Conservation (phyloP, 1,139 yeast species). For the Pichia cactophila region DNA sequence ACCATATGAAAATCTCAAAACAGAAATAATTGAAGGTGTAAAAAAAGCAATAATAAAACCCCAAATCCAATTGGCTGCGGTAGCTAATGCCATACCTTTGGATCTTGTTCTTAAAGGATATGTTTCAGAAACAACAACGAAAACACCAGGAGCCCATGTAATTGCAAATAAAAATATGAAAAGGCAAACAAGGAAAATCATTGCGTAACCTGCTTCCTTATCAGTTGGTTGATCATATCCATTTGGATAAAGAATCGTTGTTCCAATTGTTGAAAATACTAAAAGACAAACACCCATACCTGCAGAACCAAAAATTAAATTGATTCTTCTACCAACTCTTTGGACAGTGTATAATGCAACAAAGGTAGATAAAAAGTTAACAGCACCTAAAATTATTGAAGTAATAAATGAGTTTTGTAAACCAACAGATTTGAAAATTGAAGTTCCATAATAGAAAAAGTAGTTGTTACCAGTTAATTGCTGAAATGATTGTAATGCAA, state of each 20-base stretch:
- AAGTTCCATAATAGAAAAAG: slow-evolving; percentile 76
- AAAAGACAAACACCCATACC: slow-evolving; percentile 60
- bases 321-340: slow-evolving; percentile 58
- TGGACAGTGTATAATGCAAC: slow-evolving; percentile 61
- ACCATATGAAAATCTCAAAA: slow-evolving; percentile 54
- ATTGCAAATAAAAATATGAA: slow-evolving; percentile 77
- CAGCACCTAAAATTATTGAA: slow-evolving; percentile 68
- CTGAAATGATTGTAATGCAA: slow-evolving; percentile 60
- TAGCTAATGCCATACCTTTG: slow-evolving; percentile 68
- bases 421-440: slow-evolving; percentile 70
- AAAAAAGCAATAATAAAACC: slow-evolving; percentile 71
- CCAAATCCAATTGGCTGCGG: slow-evolving; percentile 72
- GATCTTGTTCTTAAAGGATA: slow-evolving; percentile 75
- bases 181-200: slow-evolving; percentile 69
- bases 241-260: slow-evolving; percentile 51
- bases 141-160: slow-evolving; percentile 84
- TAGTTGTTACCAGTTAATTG: slow-evolving; percentile 77
- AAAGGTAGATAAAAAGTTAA: slow-evolving; percentile 70
- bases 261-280: slow-evolving; percentile 62
- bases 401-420: slow-evolving; percentile 65
- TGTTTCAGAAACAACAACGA: slow-evolving; percentile 70
- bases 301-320: slow-evolving; percentile 53
- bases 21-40: slow-evolving; percentile 58
- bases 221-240: slow-evolving; percentile 31
- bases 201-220: slow-evolving; percentile 56